These are phyloP conservation scores for Trypanosoma avium DNA, from an alignment of 208 protist genomes.

Conservation along the genomic window DNA sequence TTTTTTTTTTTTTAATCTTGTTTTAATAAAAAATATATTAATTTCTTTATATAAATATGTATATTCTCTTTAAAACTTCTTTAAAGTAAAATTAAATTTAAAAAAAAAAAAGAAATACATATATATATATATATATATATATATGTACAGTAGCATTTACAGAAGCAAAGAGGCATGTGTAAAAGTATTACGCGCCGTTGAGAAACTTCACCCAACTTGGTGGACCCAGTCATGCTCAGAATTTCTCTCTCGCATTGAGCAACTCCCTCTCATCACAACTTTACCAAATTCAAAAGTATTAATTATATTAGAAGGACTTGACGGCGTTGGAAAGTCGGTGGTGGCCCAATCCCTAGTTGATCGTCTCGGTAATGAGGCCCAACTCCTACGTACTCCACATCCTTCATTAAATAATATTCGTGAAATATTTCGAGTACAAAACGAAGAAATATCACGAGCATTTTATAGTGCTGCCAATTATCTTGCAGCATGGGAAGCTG, in stretches of 20 bases:
- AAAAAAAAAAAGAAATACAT: constrained; percentile 1
- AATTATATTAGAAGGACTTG: constrained; percentile 64
- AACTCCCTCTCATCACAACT: background rate
- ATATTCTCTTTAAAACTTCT: no score
- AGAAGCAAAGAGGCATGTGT: constrained; percentile 40
- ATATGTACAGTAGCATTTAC: constrained; percentile 49
- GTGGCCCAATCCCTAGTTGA: constrained; percentile 41
- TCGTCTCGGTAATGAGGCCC: constrained; percentile 30
- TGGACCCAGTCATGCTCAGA: constrained; percentile 45
- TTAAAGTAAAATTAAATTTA: no score
- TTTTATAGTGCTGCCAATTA: constrained; percentile 83
- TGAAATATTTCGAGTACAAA: constrained; percentile 35
- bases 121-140: no score
- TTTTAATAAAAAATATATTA: no score
- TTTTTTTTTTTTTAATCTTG: no score
- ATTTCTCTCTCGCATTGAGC: constrained; percentile 32
- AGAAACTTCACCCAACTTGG: constrained; percentile 38
- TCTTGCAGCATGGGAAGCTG: constrained; percentile 43
- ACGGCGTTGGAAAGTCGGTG: constrained; percentile 71
- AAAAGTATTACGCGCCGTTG: constrained; percentile 32
- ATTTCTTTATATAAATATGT: no score
- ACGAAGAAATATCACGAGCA: constrained; percentile 43
- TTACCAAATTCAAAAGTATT: constrained; percentile 25
- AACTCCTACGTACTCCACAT: constrained; percentile 46
- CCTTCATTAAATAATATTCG: constrained; percentile 44